Conservation (phyloP, 2,329 filamentous ascomycete genomes). For the Exserohilum rostratum region DNA sequence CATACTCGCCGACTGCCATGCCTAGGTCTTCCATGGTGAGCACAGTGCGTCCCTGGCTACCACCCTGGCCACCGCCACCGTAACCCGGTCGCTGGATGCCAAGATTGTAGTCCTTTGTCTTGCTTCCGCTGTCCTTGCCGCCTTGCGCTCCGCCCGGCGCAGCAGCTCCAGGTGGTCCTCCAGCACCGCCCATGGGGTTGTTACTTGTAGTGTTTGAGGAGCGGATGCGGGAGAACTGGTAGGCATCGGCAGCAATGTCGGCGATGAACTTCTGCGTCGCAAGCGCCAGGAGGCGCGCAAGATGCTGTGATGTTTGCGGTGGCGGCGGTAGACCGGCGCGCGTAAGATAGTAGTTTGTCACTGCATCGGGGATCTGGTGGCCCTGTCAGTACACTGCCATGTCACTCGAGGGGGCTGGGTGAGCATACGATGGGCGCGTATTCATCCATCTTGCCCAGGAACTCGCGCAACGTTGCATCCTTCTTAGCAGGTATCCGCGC, state of each 20-base stretch:
- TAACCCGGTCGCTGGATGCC: slow-evolving; percentile 58
- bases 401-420: not conserved
- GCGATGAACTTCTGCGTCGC: slow-evolving; percentile 99
- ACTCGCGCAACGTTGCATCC: slow-evolving; percentile 90
- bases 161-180: slow-evolving; percentile 67
- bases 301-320: slow-evolving; percentile 84
- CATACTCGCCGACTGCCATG: slow-evolving; percentile 97
- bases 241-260: slow-evolving; percentile 95
- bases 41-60: slow-evolving; percentile 88
- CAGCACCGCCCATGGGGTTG: slow-evolving; percentile 82
- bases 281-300: slow-evolving; percentile 90
- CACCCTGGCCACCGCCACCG: slow-evolving; percentile 86
- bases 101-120: slow-evolving; percentile 56
- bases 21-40: slow-evolving; percentile 98
- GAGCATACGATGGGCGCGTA: slow-evolving; percentile 87
- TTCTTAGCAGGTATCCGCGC: slow-evolving; percentile 78
- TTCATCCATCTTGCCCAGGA: slow-evolving; percentile 95
- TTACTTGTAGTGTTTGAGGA: slow-evolving; percentile 89
- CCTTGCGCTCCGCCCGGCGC: slow-evolving; percentile 62
- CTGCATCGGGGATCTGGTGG: slow-evolving; percentile 89
- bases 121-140: slow-evolving; percentile 47
- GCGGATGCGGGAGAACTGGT: slow-evolving; percentile 95
- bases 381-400: slow-evolving; percentile 18
- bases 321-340: slow-evolving; percentile 92
- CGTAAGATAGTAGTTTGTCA: slow-evolving; percentile 97